Percentiles rank a stretch among this genome's conserved stretches.
These are phyloP conservation scores for Penicillium malachiteum DNA, from an alignment of 495 filamentous ascomycete genomes.

Conservation along the genomic window DNA sequence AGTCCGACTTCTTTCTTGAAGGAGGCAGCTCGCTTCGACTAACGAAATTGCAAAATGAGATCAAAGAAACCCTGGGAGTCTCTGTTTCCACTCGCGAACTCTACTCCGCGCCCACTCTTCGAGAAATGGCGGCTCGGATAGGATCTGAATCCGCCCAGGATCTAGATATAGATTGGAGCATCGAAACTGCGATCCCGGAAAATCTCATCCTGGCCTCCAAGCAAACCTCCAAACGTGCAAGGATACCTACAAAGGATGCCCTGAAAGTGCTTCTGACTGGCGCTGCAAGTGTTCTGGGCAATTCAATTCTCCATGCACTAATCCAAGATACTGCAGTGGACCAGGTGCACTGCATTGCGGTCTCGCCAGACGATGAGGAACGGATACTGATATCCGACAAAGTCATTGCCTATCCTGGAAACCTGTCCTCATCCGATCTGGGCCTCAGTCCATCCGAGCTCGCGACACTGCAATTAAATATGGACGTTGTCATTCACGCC, in stretches of 20 bases:
- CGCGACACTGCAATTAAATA: too few relatives aligned
- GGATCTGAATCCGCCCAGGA: not conserved
- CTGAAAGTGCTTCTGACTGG: not conserved
- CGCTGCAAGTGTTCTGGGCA: not conserved
- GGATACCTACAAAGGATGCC: not conserved
- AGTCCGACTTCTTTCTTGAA: not conserved
- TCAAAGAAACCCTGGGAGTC: not conserved
- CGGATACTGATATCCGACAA: not conserved
- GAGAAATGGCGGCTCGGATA: not conserved
- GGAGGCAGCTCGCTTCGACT: not conserved
- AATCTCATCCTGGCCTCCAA: not conserved
- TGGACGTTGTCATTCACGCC: too few relatives aligned
- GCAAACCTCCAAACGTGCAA: not conserved
- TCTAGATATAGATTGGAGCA: not conserved
- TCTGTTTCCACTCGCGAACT: not conserved
- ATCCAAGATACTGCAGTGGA: not conserved
- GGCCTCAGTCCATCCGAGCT: not conserved
- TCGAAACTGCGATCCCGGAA: not conserved
- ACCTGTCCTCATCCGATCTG: not conserved
- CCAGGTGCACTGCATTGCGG: not conserved
- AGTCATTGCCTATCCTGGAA: not conserved
- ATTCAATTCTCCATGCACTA: not conserved
- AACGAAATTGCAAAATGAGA: not conserved
- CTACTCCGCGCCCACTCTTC: not conserved
- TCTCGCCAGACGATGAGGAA: not conserved